These are phyloP conservation scores for Cercospora sp. DNA, from an alignment of 2,329 filamentous ascomycete species.

Conservation along the genomic window DNA sequence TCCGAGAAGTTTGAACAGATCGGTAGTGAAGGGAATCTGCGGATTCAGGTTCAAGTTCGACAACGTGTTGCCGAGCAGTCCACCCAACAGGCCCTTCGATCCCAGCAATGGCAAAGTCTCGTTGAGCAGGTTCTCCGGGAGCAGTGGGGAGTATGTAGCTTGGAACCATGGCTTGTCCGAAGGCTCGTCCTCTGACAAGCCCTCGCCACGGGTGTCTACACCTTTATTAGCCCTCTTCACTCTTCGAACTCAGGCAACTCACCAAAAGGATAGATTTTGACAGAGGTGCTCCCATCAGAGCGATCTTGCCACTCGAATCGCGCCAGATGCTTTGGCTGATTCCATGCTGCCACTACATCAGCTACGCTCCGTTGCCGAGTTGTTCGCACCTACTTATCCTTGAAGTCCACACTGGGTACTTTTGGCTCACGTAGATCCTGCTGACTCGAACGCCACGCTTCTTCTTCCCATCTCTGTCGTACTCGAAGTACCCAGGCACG, in stretches of 20 bases:
- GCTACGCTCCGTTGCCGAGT: neutral
- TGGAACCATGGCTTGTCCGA: constrained; percentile 24
- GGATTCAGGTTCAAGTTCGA: neutral
- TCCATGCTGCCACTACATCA: neutral
- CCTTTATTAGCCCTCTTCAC: neutral
- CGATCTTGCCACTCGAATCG: neutral
- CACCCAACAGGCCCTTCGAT: neutral
- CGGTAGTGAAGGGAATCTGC: constrained; percentile 17
- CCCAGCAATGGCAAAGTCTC: neutral
- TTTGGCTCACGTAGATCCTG: constrained; percentile 28
- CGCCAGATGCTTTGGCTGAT: neutral
- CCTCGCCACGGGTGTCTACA: neutral
- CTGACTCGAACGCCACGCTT: constrained; percentile 16
- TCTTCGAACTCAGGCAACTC: neutral
- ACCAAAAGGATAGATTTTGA: neutral
- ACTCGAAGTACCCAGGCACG: constrained; percentile 24
- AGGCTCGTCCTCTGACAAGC: constrained; percentile 7
- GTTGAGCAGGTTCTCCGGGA: constrained; percentile 12
- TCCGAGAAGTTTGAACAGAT: constrained; percentile 20
- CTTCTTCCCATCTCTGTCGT: constrained; percentile 15
- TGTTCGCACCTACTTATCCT: constrained; percentile 16
- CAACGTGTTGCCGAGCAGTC: neutral
- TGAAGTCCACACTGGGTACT: constrained; percentile 24
- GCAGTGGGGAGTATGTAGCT: constrained; percentile 18
- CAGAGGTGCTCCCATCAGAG: neutral